These are phyloP conservation scores for Thraustochytrium striatum DNA, from an alignment of 352 stramenopile species.

Conservation along the genomic window DNA sequence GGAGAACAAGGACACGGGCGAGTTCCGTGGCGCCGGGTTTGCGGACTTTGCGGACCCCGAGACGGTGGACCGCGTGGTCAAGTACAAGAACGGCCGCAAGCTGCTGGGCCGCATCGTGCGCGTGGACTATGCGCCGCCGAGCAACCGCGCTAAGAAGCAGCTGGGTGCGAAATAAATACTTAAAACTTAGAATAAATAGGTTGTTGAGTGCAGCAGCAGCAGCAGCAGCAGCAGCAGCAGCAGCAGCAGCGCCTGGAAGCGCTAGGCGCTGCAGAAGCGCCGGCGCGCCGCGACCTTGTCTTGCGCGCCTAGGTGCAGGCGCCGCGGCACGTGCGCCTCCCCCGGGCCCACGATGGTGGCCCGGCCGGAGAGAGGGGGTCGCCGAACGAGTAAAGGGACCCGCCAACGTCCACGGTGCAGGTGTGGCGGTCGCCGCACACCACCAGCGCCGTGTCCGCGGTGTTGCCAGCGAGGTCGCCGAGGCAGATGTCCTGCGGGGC, in stretches of 20 bases:
- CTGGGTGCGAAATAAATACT: too few relatives aligned
- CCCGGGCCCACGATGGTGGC: too few relatives aligned
- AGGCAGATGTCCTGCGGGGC: constrained; percentile 34
- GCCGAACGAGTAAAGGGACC: constrained; percentile 27
- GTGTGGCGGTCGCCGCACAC: constrained; percentile 37
- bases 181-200: too few relatives aligned
- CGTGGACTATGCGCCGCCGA: constrained; percentile 92
- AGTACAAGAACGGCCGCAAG: constrained; percentile 78
- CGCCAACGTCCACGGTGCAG: constrained; percentile 1
- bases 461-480: constrained; percentile 12
- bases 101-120: constrained; percentile 85
- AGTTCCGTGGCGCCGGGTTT: constrained; percentile 96
- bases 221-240: too few relatives aligned
- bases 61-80: constrained; percentile 80
- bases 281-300: too few relatives aligned
- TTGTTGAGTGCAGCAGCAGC: too few relatives aligned
- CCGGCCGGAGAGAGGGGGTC: constrained; percentile 33
- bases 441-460: constrained; percentile 9
- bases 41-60: constrained; percentile 92
- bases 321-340: too few relatives aligned
- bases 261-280: too few relatives aligned
- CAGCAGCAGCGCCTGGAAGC: too few relatives aligned
- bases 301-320: too few relatives aligned
- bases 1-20: constrained; percentile 90
- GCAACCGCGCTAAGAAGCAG: too few relatives aligned